These are phyloP conservation scores for Nakaseomyces glabratus DNA, from an alignment of 1,139 yeast genomes.

Conservation along the genomic window DNA sequence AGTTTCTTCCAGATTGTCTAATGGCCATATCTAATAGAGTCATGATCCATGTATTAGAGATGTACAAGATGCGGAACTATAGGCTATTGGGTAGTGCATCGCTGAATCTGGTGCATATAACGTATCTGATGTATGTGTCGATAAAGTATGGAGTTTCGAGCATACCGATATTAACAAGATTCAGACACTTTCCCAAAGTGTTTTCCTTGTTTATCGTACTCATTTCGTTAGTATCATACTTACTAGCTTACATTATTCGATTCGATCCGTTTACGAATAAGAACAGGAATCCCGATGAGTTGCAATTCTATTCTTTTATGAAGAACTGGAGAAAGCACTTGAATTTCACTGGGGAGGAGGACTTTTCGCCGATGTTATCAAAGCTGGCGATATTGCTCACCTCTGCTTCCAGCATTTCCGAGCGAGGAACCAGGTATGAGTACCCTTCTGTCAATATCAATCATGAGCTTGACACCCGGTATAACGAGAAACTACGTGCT, in stretches of 20 bases:
- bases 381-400: slow-evolving; percentile 25
- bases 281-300: slow-evolving; percentile 13
- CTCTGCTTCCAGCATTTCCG: slow-evolving; percentile 19
- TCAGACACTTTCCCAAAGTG: slow-evolving; percentile 20
- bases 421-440: slow-evolving; percentile 21
- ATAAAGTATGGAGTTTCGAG: slow-evolving; percentile 11
- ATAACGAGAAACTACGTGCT: neutral
- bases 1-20: slow-evolving; percentile 19
- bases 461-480: slow-evolving; percentile 10
- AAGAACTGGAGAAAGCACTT: slow-evolving; percentile 27
- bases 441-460: slow-evolving; percentile 16
- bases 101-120: slow-evolving; percentile 17
- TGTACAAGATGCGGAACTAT: slow-evolving; percentile 16
- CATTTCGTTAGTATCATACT: slow-evolving; percentile 17
- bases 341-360: slow-evolving; percentile 31
- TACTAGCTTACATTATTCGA: slow-evolving; percentile 20
- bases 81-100: slow-evolving; percentile 20
- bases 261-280: slow-evolving; percentile 15
- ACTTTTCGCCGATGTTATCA: slow-evolving; percentile 22
- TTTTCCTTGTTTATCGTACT: slow-evolving; percentile 18
- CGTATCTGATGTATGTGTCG: slow-evolving; percentile 12
- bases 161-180: slow-evolving; percentile 16
- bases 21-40: slow-evolving; percentile 22
- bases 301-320: slow-evolving; percentile 26
- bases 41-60: slow-evolving; percentile 24